Evolutionary conservation across 495 filamentous ascomycete species (phyloP).

Genomic region (Lophiostoma macrostomum): DNA sequence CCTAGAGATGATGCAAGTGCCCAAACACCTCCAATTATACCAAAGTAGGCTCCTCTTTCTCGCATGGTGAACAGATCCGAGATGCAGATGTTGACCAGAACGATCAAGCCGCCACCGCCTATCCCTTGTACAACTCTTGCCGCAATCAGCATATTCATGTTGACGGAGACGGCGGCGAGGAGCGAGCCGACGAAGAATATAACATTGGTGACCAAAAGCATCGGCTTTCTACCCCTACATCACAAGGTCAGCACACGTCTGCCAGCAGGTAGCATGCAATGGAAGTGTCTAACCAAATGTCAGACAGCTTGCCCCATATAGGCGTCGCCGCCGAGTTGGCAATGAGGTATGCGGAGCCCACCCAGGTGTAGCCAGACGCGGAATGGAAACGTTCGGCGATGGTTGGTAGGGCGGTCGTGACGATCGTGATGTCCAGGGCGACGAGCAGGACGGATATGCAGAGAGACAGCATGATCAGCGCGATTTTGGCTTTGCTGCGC

Average conservation of each 20-base stretch:
- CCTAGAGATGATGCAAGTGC: constrained; percentile 43
- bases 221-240: constrained; percentile 78
- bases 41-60: constrained; percentile 45
- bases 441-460: constrained; percentile 44
- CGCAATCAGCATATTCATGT: constrained; percentile 70
- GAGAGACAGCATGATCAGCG: constrained; percentile 42
- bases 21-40: constrained; percentile 45
- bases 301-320: constrained; percentile 78
- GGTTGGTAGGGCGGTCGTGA: constrained; percentile 52
- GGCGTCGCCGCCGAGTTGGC: constrained; percentile 67
- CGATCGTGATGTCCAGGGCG: constrained; percentile 42
- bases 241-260: no score
- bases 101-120: constrained; percentile 79
- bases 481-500: constrained; percentile 40
- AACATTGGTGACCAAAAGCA: constrained; percentile 67
- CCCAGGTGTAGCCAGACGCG: constrained; percentile 52
- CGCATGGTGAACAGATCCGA: constrained; percentile 75
- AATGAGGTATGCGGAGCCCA: constrained; percentile 55
- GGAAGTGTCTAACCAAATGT: no score
- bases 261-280: no score
- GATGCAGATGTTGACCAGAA: constrained; percentile 78
- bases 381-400: constrained; percentile 49
- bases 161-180: constrained; percentile 63
- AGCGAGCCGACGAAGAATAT: constrained; percentile 76
- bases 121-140: constrained; percentile 76